These are phyloP conservation scores for Ogataea saltuana DNA, from an alignment of 805 yeast species.

Conservation along the genomic window DNA sequence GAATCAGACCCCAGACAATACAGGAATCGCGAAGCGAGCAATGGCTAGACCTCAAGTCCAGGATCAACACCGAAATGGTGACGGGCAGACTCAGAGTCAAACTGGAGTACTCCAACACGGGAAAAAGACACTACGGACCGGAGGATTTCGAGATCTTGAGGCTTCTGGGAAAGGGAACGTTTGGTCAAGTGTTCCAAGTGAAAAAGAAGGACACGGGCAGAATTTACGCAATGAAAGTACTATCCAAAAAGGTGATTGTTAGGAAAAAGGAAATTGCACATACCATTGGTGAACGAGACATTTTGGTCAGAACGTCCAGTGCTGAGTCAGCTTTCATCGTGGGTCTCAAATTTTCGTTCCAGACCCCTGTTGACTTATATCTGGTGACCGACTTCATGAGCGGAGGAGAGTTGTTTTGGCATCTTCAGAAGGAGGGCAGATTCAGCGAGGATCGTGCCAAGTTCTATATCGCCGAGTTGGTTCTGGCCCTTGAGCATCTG, in stretches of 20 bases:
- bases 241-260: constrained; percentile 91
- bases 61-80: constrained; percentile 74
- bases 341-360: constrained; percentile 93
- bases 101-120: constrained; percentile 68
- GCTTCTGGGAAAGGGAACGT: constrained; percentile 92
- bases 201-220: constrained; percentile 85
- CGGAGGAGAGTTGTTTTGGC: constrained; percentile 81
- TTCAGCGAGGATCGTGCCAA: constrained; percentile 92
- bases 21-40: constrained; percentile 49
- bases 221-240: constrained; percentile 96
- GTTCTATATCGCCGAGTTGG: constrained; percentile 94
- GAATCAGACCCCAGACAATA: constrained; percentile 63
- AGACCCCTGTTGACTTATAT: constrained; percentile 89
- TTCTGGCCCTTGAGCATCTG: constrained; percentile 87
- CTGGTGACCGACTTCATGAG: constrained; percentile 97
- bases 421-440: constrained; percentile 93
- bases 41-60: constrained; percentile 75
- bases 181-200: constrained; percentile 97
- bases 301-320: constrained; percentile 87
- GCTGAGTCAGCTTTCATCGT: constrained; percentile 83
- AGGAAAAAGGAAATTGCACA: constrained; percentile 97
- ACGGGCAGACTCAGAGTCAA: constrained; percentile 76
- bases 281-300: constrained; percentile 95
- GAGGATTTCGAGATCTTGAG: constrained; percentile 91
- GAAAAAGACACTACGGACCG: constrained; percentile 84